These are phyloP conservation scores for Fusarium nisikadoi DNA, from an alignment of 2,329 filamentous ascomycete genomes.

Conservation along the genomic window DNA sequence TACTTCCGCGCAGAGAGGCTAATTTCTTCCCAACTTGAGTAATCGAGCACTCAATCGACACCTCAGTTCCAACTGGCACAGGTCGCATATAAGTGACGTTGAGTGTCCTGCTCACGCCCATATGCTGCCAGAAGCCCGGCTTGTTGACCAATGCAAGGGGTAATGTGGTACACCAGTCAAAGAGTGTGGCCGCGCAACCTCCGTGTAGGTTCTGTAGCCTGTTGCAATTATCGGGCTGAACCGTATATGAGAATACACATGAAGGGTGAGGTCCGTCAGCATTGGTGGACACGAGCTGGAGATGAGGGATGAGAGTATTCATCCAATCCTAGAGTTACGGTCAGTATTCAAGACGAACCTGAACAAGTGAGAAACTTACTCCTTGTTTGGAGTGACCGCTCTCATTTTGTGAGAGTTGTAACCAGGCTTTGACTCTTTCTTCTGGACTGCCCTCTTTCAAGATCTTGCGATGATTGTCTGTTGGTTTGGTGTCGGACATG, in stretches of 20 bases:
- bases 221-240: slow-evolving; percentile 64
- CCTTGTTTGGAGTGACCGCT: slow-evolving; percentile 46
- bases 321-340: slow-evolving; percentile 56
- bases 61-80: slow-evolving; percentile 60
- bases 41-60: slow-evolving; percentile 67
- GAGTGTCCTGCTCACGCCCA: slow-evolving; percentile 74
- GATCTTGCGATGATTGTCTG: slow-evolving; percentile 7
- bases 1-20: slow-evolving; percentile 63
- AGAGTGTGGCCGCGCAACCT: slow-evolving; percentile 72
- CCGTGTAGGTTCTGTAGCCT: slow-evolving; percentile 66
- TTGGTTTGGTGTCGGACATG: slow-evolving; percentile 17
- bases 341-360: neutral
- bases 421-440: slow-evolving; percentile 48
- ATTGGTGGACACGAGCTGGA: slow-evolving; percentile 52
- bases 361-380: slow-evolving; percentile 36
- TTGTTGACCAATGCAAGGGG: slow-evolving; percentile 65
- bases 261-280: slow-evolving; percentile 50
- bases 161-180: slow-evolving; percentile 73
- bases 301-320: slow-evolving; percentile 52
- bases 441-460: slow-evolving; percentile 48
- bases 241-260: slow-evolving; percentile 60
- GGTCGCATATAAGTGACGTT: slow-evolving; percentile 75
- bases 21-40: slow-evolving; percentile 67
- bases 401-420: slow-evolving; percentile 44
- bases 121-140: slow-evolving; percentile 69